Percentiles rank a stretch among this genome's conserved stretches.
Conservation (phyloP, 2,329 filamentous ascomycete genomes). For the Fusarium xylarioides region DNA sequence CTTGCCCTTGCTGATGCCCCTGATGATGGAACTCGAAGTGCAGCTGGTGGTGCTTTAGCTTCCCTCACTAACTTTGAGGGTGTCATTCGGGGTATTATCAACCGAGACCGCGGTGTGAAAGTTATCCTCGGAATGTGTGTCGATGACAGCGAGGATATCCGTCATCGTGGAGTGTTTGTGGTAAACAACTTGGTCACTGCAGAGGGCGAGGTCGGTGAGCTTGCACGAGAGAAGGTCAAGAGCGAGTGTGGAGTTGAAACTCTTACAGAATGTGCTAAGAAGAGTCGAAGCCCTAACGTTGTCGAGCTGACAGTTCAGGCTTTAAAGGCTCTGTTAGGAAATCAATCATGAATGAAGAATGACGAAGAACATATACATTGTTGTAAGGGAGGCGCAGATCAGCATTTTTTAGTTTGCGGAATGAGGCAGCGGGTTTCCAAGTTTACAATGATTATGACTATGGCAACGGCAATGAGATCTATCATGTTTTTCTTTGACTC, state of each 20-base stretch:
- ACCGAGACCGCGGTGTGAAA: constrained; percentile 75
- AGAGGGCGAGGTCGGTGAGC: constrained; percentile 71
- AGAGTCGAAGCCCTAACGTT: constrained; percentile 74
- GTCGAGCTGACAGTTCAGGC: constrained; percentile 76
- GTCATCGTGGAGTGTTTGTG: constrained; percentile 78
- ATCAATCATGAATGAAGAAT: constrained; percentile 34
- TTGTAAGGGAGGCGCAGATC: constrained; percentile 1
- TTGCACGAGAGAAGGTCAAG: constrained; percentile 68
- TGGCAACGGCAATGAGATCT: constrained; percentile 21
- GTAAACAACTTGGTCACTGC: constrained; percentile 76
- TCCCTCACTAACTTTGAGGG: constrained; percentile 82
- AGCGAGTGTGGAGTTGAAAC: constrained; percentile 71
- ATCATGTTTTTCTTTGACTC: constrained; percentile 8
- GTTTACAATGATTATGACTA: constrained; percentile 31
- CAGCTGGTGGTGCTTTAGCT: constrained; percentile 88
- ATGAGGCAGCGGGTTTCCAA: constrained; percentile 20
- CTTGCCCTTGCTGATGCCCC: constrained; percentile 89
- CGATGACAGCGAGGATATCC: constrained; percentile 75
- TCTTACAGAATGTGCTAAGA: constrained; percentile 75
- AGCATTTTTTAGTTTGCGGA: constrained; percentile 2
- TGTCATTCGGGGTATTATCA: constrained; percentile 75
- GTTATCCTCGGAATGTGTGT: constrained; percentile 83
- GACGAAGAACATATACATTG: constrained; percentile 4
- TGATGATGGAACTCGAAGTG: constrained; percentile 79
- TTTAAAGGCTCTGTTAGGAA: constrained; percentile 71